Conservation (phyloP, 2,329 filamentous ascomycete species). For the Cryphonectria carpinicola region DNA sequence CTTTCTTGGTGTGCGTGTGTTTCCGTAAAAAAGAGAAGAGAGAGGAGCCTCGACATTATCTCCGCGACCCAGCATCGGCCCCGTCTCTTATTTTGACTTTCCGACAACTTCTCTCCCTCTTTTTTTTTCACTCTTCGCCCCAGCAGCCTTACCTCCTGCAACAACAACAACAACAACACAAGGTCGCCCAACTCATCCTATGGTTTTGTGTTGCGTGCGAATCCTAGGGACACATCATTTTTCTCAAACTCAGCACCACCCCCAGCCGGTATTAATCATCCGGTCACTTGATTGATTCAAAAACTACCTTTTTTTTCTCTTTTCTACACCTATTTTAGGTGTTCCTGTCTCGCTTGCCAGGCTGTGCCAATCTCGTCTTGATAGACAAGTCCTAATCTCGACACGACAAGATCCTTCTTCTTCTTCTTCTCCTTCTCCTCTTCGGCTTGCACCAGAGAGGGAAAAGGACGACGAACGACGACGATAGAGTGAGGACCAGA, state of each 20-base stretch:
- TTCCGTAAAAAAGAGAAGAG: not conserved
- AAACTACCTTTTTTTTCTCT: constrained; percentile 14
- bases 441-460: constrained; percentile 8
- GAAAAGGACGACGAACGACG: constrained; percentile 25
- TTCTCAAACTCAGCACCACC: constrained; percentile 14
- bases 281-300: constrained; percentile 37
- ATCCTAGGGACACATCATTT: constrained; percentile 42
- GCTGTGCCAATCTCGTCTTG: constrained; percentile 42
- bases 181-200: constrained; percentile 27
- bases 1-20: constrained; percentile 20
- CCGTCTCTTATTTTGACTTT: constrained; percentile 29
- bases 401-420: constrained; percentile 12
- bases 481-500: constrained; percentile 17
- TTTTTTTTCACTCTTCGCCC: not conserved
- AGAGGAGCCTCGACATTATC: constrained; percentile 6
- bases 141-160: constrained; percentile 1
- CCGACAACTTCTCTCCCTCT: constrained; percentile 20
- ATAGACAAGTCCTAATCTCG: constrained; percentile 46
- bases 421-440: not conserved
- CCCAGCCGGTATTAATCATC: constrained; percentile 39
- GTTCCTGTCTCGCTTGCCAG: constrained; percentile 18
- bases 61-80: constrained; percentile 17
- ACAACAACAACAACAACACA: not conserved
- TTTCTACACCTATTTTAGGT: constrained; percentile 27
- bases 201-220: constrained; percentile 30